Conservation (phyloP, 805 yeast genomes). For the Cyberlindnera euphorbiae region DNA sequence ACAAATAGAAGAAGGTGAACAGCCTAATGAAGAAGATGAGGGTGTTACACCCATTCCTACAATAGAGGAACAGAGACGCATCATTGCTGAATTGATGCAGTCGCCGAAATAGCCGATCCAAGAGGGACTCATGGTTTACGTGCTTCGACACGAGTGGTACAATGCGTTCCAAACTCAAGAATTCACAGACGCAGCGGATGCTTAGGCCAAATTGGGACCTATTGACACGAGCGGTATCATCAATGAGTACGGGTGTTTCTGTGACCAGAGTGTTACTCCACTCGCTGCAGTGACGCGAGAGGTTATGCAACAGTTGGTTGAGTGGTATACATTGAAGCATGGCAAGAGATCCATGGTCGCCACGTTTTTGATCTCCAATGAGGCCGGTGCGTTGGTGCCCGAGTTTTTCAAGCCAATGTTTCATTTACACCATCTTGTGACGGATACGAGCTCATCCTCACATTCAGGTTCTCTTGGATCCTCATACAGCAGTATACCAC, state of each 20-base stretch:
- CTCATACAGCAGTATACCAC: constrained; percentile 22
- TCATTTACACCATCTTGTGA: constrained; percentile 30
- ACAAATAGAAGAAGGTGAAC: too few species aligned
- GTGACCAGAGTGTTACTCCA: constrained; percentile 27
- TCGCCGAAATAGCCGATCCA: constrained; percentile 1
- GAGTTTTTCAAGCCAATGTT: constrained; percentile 34
- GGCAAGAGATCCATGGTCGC: constrained; percentile 33
- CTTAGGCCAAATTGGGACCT: constrained; percentile 24
- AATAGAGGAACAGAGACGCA: constrained; percentile 16
- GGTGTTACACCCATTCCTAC: background rate
- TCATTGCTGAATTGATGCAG: constrained; percentile 7
- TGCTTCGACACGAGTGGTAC: constrained; percentile 18
- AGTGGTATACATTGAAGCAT: constrained; percentile 49
- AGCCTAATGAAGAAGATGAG: background rate
- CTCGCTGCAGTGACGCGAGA: constrained; percentile 37
- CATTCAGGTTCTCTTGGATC: constrained; percentile 5
- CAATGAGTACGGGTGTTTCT: constrained; percentile 41
- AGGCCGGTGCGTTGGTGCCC: constrained; percentile 26
- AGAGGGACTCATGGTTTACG: constrained; percentile 17
- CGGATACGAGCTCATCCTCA: constrained; percentile 6
- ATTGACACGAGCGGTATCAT: constrained; percentile 42
- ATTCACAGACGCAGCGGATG: constrained; percentile 8
- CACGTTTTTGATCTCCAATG: constrained; percentile 32
- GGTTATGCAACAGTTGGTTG: constrained; percentile 39
- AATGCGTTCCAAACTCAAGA: constrained; percentile 8